These are phyloP conservation scores for Trametes sp. DNA, from an alignment of 1,284 basidiomycete genomes.

Conservation along the genomic window DNA sequence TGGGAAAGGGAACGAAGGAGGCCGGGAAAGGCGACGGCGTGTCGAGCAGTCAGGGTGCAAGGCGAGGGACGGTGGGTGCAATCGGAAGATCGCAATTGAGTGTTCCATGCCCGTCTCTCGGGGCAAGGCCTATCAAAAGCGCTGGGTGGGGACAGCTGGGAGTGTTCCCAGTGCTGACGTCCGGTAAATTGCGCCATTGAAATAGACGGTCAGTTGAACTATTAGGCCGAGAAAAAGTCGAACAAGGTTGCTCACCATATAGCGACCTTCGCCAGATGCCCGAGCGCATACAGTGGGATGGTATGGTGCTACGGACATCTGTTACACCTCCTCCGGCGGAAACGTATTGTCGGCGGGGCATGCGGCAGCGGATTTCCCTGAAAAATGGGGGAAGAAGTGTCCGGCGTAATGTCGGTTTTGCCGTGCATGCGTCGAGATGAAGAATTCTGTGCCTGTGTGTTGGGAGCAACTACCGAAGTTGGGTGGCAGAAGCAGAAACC, in stretches of 20 bases:
- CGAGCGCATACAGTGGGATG: constrained; percentile 8
- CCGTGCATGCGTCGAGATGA: constrained; percentile 11
- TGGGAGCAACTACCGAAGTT: constrained; percentile 23
- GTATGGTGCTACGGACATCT: constrained; percentile 1
- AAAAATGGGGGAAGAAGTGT: constrained; percentile 7
- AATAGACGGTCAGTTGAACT: constrained; percentile 18
- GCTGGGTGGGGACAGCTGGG: constrained; percentile 16
- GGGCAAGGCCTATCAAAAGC: constrained; percentile 29
- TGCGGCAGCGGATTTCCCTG: constrained; percentile 1
- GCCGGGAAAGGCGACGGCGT: constrained; percentile 25
- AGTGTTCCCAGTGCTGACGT: constrained; percentile 29
- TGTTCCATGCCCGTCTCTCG: constrained; percentile 21
- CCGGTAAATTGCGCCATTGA: constrained; percentile 28
- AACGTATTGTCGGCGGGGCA: constrained; percentile 6
- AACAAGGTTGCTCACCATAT: constrained; percentile 7
- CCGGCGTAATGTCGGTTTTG: constrained; percentile 29
- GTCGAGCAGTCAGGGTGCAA: constrained; percentile 14
- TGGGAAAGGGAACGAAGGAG: constrained; percentile 16
- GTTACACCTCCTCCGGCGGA: not conserved
- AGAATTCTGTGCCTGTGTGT: constrained; percentile 21
- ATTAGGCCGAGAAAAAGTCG: constrained; percentile 23
- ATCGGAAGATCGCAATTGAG: constrained; percentile 29
- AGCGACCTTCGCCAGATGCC: not conserved
- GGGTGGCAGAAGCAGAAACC: constrained; percentile 36
- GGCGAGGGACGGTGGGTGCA: constrained; percentile 14